Percentiles rank a stretch among this genome's conserved stretches.
Evolutionary conservation across 2,329 filamentous ascomycete genomes (phyloP).

Genomic region (Hypomyces rosellus): DNA sequence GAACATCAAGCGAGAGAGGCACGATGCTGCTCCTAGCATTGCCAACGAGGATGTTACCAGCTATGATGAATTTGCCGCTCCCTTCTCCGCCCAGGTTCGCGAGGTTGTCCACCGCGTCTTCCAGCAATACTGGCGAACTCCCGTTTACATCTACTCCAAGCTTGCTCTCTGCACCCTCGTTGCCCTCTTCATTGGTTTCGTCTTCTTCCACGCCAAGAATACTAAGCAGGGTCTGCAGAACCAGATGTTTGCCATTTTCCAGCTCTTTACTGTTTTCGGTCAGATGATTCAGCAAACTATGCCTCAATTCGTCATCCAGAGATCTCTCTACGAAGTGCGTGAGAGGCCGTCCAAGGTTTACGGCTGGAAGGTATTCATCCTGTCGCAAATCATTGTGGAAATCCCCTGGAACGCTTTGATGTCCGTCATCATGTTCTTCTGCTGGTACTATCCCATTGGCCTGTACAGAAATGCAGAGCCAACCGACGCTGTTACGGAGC

Average conservation of each 20-base stretch:
- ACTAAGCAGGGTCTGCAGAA: slow-evolving; percentile 75
- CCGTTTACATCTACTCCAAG: slow-evolving; percentile 85
- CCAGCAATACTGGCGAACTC: slow-evolving; percentile 88
- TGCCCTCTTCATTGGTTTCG: slow-evolving; percentile 74
- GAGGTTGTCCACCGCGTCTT: slow-evolving; percentile 70
- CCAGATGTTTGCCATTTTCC: slow-evolving; percentile 82
- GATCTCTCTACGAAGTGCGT: slow-evolving; percentile 75
- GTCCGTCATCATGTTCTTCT: slow-evolving; percentile 69
- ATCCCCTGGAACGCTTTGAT: slow-evolving; percentile 77
- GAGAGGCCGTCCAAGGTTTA: slow-evolving; percentile 82
- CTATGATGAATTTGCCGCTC: slow-evolving; percentile 75
- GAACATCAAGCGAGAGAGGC: slow-evolving; percentile 46
- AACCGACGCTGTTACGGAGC: slow-evolving; percentile 56
- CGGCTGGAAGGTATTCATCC: slow-evolving; percentile 78
- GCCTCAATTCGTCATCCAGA: slow-evolving; percentile 79
- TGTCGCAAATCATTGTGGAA: slow-evolving; percentile 77
- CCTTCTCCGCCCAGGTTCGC: slow-evolving; percentile 60
- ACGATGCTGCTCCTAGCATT: slow-evolving; percentile 17
- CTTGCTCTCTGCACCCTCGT: slow-evolving; percentile 56
- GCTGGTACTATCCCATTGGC: slow-evolving; percentile 82
- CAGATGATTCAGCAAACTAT: slow-evolving; percentile 74
- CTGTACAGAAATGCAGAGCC: slow-evolving; percentile 63
- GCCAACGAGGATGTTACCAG: slow-evolving; percentile 32
- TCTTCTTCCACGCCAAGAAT: slow-evolving; percentile 67
- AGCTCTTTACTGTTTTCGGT: slow-evolving; percentile 75